Conservation (phyloP, 768 basidiomycete genomes). For the Psilocybe cyanescens region DNA sequence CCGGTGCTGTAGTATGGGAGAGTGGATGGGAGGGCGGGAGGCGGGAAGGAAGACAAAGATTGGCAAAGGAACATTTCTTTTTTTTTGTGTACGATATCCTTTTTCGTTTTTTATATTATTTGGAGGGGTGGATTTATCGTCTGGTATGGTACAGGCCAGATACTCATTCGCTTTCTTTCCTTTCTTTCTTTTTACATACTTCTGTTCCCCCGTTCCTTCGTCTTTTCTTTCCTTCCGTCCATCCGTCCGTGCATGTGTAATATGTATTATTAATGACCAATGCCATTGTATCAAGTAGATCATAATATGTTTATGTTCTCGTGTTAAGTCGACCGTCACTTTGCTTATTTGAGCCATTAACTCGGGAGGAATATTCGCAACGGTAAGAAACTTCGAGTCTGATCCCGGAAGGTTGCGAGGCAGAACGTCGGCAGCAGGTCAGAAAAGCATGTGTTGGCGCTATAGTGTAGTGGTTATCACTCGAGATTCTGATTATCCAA, state of each 20-base stretch:
- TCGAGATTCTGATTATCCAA: too few relatives aligned
- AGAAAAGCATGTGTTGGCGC: too few relatives aligned
- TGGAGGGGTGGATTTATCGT: neutral
- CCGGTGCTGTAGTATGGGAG: too few relatives aligned
- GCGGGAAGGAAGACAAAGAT: neutral
- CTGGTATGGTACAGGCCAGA: neutral
- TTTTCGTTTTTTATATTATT: neutral
- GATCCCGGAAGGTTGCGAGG: too few relatives aligned
- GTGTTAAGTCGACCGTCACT: too few relatives aligned
- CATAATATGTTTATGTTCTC: too few relatives aligned
- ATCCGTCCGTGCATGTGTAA: neutral
- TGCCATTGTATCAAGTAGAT: neutral
- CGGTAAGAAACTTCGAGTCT: too few relatives aligned
- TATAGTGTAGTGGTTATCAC: too few relatives aligned
- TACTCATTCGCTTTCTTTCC: neutral
- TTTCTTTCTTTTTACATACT: neutral
- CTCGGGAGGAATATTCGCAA: too few relatives aligned
- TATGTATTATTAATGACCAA: neutral
- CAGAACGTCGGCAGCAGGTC: too few relatives aligned
- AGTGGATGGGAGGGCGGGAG: too few relatives aligned
- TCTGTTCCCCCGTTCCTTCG: neutral
- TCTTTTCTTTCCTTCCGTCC: neutral
- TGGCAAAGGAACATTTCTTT: constrained; percentile 16
- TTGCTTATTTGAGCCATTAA: too few relatives aligned
- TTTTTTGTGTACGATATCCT: neutral